Percentiles rank a stretch among this genome's conserved stretches.
Evolutionary conservation across 1,139 yeast genomes (phyloP).

Genomic region (Sugiyamaella paludigena): DNA sequence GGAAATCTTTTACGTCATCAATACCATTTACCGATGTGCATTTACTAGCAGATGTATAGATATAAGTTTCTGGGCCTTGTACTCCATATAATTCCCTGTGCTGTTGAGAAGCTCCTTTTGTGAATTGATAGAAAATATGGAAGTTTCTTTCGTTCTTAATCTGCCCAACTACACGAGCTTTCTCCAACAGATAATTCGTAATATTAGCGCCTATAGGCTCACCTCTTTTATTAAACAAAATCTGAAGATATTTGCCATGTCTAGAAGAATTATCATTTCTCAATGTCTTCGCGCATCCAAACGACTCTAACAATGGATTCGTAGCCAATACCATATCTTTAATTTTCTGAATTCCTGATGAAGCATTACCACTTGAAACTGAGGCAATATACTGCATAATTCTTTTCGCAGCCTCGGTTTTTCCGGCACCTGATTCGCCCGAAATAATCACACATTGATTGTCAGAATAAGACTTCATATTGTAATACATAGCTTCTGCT

Average conservation of each 20-base stretch:
- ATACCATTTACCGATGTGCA: constrained; percentile 85
- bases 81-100: constrained; percentile 84
- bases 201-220: constrained; percentile 96
- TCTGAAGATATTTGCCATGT: constrained; percentile 95
- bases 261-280: constrained; percentile 95
- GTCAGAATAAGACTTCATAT: constrained; percentile 90
- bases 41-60: constrained; percentile 82
- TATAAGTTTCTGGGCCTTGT: constrained; percentile 89
- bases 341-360: constrained; percentile 71
- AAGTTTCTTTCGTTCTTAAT: constrained; percentile 90
- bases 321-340: constrained; percentile 98
- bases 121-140: constrained; percentile 94
- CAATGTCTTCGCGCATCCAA: constrained; percentile 97
- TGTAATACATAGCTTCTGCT: constrained; percentile 96
- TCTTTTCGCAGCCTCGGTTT: constrained; percentile 97
- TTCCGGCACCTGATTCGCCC: constrained; percentile 99
- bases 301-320: constrained; percentile 91
- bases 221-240: constrained; percentile 73
- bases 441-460: constrained; percentile 97
- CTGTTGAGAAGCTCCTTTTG: constrained; percentile 83
- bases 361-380: constrained; percentile 56
- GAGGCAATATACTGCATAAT: constrained; percentile 98
- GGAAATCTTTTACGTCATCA: constrained; percentile 75
- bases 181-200: constrained; percentile 90
- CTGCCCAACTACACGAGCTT: constrained; percentile 94